Evolutionary conservation across 2,329 filamentous ascomycete species (phyloP), one percentile per base, ranked within the genome.

Genomic region (Botrytis aclada): DNA sequence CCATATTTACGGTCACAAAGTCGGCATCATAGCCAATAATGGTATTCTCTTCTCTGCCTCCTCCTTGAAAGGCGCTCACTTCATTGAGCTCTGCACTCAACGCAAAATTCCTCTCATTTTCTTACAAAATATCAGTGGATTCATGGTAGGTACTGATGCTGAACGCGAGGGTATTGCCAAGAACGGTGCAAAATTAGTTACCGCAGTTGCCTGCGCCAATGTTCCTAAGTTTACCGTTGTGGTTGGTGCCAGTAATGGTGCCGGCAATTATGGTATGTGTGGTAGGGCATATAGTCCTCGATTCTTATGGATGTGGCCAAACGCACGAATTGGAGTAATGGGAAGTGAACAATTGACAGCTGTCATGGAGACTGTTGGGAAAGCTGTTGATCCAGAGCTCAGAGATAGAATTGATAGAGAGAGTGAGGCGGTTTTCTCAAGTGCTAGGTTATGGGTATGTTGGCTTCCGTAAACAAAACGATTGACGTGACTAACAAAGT

Each of bases 211-310:
- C 14, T 98, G 95, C 81, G 95, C 95, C 6, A 90, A 96, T 77
- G 95, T 98, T 60, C 95, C 96, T 77, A 98, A 99, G 83, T 95
- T 98, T 80, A 99, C 96, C 0, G 93, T 99, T 25, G 93, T 99
- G 1, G 91, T 98, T n/a, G 96, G 96, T 37, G 93, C 92, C 43
- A 95, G 92, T 81, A 96, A 96, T 76, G 95, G 95, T 73, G 95
- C 95, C 12, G 96, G 96, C 6, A 99, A 98, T 83, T 99, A 99
- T 81, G 96, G 95, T 79, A 99, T 99, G 96, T 98, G 94, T 81
- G 96, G 96, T 34, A 88, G 96, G 69, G 95, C 96, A 2, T 99
- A 98, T 83, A 89, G 89, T n/a, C 95, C 95, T 0, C 87, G 94
- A 20, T 94, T 98, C 82, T 83, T 98, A 74, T 98, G 94, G 90